A percentile compares a stretch with the other conserved stretches of the same genome.
Conservation (phyloP, 2,329 filamentous ascomycete species). For the Aspergillus niger region DNA sequence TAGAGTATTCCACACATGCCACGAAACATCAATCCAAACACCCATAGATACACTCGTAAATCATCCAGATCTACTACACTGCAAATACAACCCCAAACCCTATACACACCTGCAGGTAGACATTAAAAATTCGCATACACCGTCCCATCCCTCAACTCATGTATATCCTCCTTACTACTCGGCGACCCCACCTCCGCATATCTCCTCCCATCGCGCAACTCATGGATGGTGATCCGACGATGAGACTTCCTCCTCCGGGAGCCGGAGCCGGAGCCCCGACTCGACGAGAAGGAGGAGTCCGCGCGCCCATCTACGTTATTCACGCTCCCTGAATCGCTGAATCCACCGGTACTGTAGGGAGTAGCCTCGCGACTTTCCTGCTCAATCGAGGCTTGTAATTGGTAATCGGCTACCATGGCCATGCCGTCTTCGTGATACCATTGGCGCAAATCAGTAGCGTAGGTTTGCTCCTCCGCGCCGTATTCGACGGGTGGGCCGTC, state of each 20-base stretch:
- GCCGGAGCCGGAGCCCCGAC: constrained; percentile 17
- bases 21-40: not conserved
- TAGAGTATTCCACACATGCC: too few relatives aligned
- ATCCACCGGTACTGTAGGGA: constrained; percentile 28
- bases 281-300: constrained; percentile 27
- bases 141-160: constrained; percentile 47
- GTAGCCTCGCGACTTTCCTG: constrained; percentile 30
- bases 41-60: not conserved
- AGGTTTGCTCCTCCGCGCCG: constrained; percentile 38
- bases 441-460: constrained; percentile 37
- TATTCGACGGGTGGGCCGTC: constrained; percentile 45
- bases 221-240: constrained; percentile 45
- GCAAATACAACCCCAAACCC: not conserved
- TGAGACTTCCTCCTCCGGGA: constrained; percentile 34
- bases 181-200: constrained; percentile 46
- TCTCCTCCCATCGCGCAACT: constrained; percentile 44
- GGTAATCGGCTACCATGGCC: constrained; percentile 37
- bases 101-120: not conserved
- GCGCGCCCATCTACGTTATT: constrained; percentile 24
- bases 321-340: constrained; percentile 38
- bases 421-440: constrained; percentile 46
- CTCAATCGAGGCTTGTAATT: constrained; percentile 38
- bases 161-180: constrained; percentile 40
- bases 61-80: not conserved
- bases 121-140: constrained; percentile 44